Evolutionary conservation across 1,139 yeast genomes (phyloP).

Genomic region (Yamadazyma pseudoaaseri): DNA sequence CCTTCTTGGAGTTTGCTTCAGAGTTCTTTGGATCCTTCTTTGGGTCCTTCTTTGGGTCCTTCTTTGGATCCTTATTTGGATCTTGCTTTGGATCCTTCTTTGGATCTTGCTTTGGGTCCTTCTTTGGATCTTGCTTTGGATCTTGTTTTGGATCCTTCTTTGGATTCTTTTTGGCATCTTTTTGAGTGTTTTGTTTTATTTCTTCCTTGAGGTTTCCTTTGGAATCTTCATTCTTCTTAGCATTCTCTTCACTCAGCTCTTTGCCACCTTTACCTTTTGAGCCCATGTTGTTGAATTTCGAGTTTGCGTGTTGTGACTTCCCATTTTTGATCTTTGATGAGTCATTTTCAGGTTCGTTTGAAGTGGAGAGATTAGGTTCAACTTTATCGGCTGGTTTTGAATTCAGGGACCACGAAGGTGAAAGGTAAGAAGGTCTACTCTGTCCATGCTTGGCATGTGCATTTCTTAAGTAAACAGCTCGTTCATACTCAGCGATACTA

Average conservation of each 20-base stretch:
- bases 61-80: conserved; percentile 2
- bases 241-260: neutral
- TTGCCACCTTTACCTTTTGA: conserved; percentile 1
- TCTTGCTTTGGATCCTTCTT: conserved; percentile 1
- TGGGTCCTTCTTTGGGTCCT: neutral
- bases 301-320: too few species aligned
- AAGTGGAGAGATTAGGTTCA: too few species aligned
- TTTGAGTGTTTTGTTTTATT: neutral
- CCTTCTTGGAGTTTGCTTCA: neutral
- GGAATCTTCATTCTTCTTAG: too few species aligned
- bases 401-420: neutral
- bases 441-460: conserved; percentile 5
- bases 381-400: too few species aligned
- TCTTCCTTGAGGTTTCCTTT: conserved; percentile 1
- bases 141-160: conserved; percentile 1
- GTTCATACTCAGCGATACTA: conserved; percentile 12
- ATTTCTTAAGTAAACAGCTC: conserved; percentile 11
- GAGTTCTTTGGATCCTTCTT: conserved; percentile 1
- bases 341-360: too few species aligned
- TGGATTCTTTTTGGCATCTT: neutral
- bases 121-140: neutral
- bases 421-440: neutral
- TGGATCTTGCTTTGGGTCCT: neutral
- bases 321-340: too few species aligned
- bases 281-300: too few species aligned